phyloP scores from a whole-genome alignment of 495 filamentous ascomycete species.

The Glonium stellatum region DNA sequence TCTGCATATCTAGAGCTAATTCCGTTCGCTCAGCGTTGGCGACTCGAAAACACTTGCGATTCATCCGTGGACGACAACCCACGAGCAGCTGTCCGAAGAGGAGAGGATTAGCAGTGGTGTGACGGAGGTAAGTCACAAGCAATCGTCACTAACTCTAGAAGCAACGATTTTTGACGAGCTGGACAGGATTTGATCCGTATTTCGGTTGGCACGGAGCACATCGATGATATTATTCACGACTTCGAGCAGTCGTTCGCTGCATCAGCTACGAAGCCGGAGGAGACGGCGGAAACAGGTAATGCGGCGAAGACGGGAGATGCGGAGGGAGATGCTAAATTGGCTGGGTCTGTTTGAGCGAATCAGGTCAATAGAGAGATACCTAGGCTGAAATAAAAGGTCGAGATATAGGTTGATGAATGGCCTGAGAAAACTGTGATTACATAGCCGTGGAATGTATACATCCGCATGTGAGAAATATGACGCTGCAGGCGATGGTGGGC shows the following conservation, averaged over 20 bases:
- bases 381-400: neutral
- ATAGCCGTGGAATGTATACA: too few species aligned
- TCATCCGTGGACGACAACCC: conserved; percentile 93
- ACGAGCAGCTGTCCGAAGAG: conserved; percentile 83
- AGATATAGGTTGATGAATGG: neutral
- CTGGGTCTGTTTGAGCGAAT: conserved; percentile 16
- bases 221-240: conserved; percentile 95
- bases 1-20: neutral
- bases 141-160: neutral
- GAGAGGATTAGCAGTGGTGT: conserved; percentile 78
- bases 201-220: conserved; percentile 94
- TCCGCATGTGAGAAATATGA: neutral
- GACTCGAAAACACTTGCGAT: conserved; percentile 86
- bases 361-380: conserved; percentile 1
- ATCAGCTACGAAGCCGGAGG: conserved; percentile 36
- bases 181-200: conserved; percentile 78
- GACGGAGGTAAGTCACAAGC: conserved; percentile 51
- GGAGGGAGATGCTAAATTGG: conserved; percentile 31
- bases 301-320: conserved; percentile 34
- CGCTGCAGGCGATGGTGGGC: neutral
- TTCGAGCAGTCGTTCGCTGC: conserved; percentile 85
- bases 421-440: too few species aligned
- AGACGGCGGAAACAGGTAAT: conserved; percentile 39
- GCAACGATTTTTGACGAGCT: conserved; percentile 1
- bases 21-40: conserved; percentile 44